phyloP scores from a whole-genome alignment of 2,329 filamentous ascomycete species.

The Neophaeococcomyces mojaviensis region DNA sequence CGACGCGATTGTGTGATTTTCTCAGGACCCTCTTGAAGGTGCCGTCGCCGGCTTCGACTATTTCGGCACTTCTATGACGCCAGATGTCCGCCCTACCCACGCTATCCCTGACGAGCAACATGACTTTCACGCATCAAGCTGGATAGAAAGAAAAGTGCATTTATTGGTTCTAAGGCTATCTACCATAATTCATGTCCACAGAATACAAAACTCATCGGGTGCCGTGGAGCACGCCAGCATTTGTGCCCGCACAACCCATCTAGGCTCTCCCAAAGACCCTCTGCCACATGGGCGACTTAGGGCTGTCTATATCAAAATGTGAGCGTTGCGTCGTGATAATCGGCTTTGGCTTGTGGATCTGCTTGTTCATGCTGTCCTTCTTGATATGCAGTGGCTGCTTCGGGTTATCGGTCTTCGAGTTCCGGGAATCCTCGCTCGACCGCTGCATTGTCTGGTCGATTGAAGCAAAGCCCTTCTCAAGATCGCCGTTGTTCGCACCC shows the following conservation, averaged over 20 bases:
- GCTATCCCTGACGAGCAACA: too few species aligned
- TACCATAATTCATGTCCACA: too few species aligned
- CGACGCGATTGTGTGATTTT: background rate
- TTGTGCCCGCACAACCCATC: background rate
- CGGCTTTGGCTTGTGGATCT: slow-evolving; percentile 2
- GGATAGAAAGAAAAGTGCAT: too few species aligned
- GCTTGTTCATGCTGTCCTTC: slow-evolving; percentile 1
- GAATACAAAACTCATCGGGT: too few species aligned
- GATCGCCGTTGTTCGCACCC: background rate
- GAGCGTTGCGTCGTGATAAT: background rate
- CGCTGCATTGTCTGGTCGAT: background rate
- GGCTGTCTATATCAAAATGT: slow-evolving; percentile 8
- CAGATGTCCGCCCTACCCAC: too few species aligned
- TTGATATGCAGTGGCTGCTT: background rate
- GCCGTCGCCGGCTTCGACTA: too few species aligned
- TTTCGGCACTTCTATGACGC: too few species aligned
- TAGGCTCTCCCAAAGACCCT: slow-evolving; percentile 5
- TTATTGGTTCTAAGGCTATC: too few species aligned
- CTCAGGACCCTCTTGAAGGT: too few species aligned
- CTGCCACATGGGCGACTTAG: slow-evolving; percentile 10
- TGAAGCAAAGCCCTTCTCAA: slow-evolving; percentile 5
- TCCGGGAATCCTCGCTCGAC: slow-evolving; percentile 2
- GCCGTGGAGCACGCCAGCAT: background rate
- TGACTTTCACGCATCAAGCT: too few species aligned
- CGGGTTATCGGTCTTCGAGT: background rate